A percentile compares a stretch with the other conserved stretches of the same genome.
Evolutionary conservation across 495 filamentous ascomycete genomes (phyloP).

Genomic region (Penicillium samsonianum): DNA sequence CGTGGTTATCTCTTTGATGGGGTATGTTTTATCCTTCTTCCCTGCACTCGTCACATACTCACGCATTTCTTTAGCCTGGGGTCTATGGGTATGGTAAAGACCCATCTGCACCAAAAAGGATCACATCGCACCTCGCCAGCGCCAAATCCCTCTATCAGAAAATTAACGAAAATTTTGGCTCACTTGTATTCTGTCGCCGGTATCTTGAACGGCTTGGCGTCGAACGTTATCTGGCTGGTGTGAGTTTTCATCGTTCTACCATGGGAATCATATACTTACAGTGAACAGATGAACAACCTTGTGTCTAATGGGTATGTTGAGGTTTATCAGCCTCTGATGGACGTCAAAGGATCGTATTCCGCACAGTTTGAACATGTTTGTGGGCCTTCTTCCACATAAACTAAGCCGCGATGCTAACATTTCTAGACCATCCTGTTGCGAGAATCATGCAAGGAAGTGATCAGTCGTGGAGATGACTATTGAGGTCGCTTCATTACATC

Average conservation of each 20-base stretch:
- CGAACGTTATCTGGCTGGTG: conserved; percentile 60
- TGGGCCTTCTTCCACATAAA: background rate
- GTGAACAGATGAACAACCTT: conserved; percentile 50
- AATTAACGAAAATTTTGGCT: conserved; percentile 66
- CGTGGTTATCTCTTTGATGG: conserved; percentile 49
- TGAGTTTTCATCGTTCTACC: conserved; percentile 30
- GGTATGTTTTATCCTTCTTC: conserved; percentile 30
- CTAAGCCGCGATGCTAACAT: background rate
- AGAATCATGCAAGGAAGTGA: conserved; percentile 49
- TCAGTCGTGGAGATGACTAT: conserved; percentile 54
- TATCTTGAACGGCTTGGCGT: conserved; percentile 65
- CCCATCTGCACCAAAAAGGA: conserved; percentile 49
- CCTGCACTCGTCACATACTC: background rate
- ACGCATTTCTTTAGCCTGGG: conserved; percentile 31
- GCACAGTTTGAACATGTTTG: conserved; percentile 65
- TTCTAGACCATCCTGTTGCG: conserved; percentile 47
- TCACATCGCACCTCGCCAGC: conserved; percentile 52
- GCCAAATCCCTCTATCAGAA: conserved; percentile 60
- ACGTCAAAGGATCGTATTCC: conserved; percentile 57
- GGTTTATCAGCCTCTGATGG: conserved; percentile 53
- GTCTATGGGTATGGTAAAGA: conserved; percentile 55
- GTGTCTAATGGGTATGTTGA: conserved; percentile 56
- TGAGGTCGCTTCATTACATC: too few relatives aligned
- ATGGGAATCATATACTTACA: background rate
- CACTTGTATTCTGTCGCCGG: conserved; percentile 61